Evolutionary conservation across 192 early-diverging fungal genomes (phyloP).

Genomic region (Coemansia sp.): DNA sequence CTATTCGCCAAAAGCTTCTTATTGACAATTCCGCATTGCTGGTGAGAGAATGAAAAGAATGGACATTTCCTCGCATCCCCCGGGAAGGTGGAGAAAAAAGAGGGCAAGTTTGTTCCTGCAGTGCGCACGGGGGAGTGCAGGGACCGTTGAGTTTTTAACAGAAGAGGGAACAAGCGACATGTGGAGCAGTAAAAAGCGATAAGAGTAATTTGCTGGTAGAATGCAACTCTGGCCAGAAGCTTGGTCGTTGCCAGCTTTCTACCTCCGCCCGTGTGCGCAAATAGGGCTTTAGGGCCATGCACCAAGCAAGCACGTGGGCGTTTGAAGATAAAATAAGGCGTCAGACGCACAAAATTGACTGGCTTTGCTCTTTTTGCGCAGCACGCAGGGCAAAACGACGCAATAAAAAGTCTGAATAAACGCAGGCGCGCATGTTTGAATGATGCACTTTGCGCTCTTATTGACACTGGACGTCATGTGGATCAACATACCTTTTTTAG

Average conservation of each 20-base stretch:
- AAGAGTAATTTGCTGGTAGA: not conserved
- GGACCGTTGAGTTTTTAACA: not conserved
- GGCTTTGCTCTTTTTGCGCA: not conserved
- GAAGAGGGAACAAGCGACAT: not conserved
- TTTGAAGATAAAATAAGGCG: not conserved
- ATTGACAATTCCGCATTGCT: not conserved
- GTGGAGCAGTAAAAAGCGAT: constrained; percentile 4
- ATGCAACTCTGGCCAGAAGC: not conserved
- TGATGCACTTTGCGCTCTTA: not conserved
- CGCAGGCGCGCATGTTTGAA: not conserved
- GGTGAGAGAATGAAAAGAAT: constrained; percentile 14
- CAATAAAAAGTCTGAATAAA: not conserved
- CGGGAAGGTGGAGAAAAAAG: not conserved
- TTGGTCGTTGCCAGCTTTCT: not conserved
- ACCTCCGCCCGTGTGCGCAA: not conserved
- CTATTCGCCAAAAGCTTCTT: not conserved
- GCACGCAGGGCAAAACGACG: not conserved
- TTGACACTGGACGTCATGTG: constrained; percentile 1
- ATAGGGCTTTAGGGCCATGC: not conserved
- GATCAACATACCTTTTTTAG: constrained; percentile 3
- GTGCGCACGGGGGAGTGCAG: constrained; percentile 2
- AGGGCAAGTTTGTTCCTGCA: constrained; percentile 11
- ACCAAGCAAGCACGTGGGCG: not conserved
- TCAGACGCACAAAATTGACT: not conserved
- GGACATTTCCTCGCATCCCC: not conserved